Percentiles rank a stretch among this genome's conserved stretches.
Conservation (phyloP, 1,284 basidiomycete genomes). For the Meripilus lineatus region DNA sequence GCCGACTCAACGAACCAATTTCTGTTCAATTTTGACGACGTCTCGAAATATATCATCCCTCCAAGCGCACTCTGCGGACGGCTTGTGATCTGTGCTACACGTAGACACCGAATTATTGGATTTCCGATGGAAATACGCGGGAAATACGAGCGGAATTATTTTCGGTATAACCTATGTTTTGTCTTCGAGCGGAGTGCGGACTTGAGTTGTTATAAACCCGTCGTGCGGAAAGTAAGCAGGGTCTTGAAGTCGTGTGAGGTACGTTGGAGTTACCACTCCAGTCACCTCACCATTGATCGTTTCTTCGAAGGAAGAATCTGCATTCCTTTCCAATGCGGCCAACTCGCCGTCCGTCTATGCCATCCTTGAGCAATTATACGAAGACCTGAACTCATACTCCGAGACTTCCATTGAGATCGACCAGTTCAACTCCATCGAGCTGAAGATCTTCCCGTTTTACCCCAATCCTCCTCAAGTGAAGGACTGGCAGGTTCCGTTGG, state of each 20-base stretch:
- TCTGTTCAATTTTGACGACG: slow-evolving; percentile 88
- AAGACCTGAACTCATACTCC: slow-evolving; percentile 95
- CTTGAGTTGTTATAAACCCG: slow-evolving; percentile 91
- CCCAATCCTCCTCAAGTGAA: slow-evolving; percentile 87
- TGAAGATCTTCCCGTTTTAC: slow-evolving; percentile 96
- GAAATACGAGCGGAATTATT: slow-evolving; percentile 80
- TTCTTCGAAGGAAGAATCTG: slow-evolving; percentile 72
- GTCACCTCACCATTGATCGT: slow-evolving; percentile 1
- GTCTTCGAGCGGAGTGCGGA: slow-evolving; percentile 91
- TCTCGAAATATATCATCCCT: slow-evolving; percentile 94
- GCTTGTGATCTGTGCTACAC: slow-evolving; percentile 77
- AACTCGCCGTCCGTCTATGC: slow-evolving; percentile 74
- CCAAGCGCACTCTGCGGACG: slow-evolving; percentile 83
- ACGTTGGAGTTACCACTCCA: slow-evolving; percentile 20
- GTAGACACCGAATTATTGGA: slow-evolving; percentile 78
- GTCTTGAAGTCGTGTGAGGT: slow-evolving; percentile 89
- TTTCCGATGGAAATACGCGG: slow-evolving; percentile 78
- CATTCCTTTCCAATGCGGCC: slow-evolving; percentile 76
- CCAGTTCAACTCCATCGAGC: slow-evolving; percentile 85
- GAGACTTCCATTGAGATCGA: slow-evolving; percentile 91
- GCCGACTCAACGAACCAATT: slow-evolving; percentile 42
- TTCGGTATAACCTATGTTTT: slow-evolving; percentile 95
- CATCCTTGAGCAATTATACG: slow-evolving; percentile 94
- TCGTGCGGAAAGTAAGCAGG: slow-evolving; percentile 91
- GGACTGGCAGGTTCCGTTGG: slow-evolving; percentile 95